A percentile compares a stretch with the other conserved stretches of the same genome.
Evolutionary conservation across 1,284 basidiomycete genomes (phyloP).

Genomic region (Pseudozyma sp.): DNA sequence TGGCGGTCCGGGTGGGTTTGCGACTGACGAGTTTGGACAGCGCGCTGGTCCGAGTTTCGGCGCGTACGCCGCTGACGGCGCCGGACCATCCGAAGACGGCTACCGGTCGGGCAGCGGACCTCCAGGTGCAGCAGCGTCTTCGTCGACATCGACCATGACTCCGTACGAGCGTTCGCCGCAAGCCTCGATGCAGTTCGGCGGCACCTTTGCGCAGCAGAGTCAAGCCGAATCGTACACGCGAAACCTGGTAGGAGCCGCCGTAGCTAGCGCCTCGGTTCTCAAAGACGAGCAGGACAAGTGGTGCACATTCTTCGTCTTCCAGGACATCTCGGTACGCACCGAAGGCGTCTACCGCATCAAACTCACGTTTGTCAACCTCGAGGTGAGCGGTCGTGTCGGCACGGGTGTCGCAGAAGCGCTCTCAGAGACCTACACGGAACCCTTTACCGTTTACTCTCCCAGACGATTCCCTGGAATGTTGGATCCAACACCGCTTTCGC

Average conservation of each 20-base stretch:
- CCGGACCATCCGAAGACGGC: slow-evolving; percentile 8
- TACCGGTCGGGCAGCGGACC: slow-evolving; percentile 24
- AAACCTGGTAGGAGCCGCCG: slow-evolving; percentile 60
- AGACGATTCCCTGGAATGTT: slow-evolving; percentile 62
- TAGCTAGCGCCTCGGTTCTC: slow-evolving; percentile 61
- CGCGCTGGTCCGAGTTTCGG: slow-evolving; percentile 18
- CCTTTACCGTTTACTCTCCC: slow-evolving; percentile 62
- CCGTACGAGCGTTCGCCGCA: slow-evolving; percentile 18
- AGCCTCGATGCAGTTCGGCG: slow-evolving; percentile 19
- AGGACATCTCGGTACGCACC: slow-evolving; percentile 61
- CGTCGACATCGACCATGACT: slow-evolving; percentile 6
- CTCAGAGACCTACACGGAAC: slow-evolving; percentile 61
- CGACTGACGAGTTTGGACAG: slow-evolving; percentile 16
- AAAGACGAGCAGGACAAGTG: slow-evolving; percentile 59
- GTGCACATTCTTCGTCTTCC: slow-evolving; percentile 64
- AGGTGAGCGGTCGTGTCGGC: slow-evolving; percentile 52
- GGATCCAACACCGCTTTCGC: slow-evolving; percentile 59
- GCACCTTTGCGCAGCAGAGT: slow-evolving; percentile 22
- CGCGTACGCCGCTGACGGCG: slow-evolving; percentile 16
- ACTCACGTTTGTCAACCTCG: slow-evolving; percentile 60
- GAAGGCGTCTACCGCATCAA: slow-evolving; percentile 63
- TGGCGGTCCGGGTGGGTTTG: slow-evolving; percentile 14
- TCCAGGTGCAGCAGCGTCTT: slow-evolving; percentile 7
- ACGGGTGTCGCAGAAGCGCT: slow-evolving; percentile 57
- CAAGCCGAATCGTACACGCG: slow-evolving; percentile 55